Evolutionary conservation across 2,329 filamentous ascomycete genomes (phyloP), one percentile per base, ranked within the genome.

Genomic region (Exophiala mesophila): DNA sequence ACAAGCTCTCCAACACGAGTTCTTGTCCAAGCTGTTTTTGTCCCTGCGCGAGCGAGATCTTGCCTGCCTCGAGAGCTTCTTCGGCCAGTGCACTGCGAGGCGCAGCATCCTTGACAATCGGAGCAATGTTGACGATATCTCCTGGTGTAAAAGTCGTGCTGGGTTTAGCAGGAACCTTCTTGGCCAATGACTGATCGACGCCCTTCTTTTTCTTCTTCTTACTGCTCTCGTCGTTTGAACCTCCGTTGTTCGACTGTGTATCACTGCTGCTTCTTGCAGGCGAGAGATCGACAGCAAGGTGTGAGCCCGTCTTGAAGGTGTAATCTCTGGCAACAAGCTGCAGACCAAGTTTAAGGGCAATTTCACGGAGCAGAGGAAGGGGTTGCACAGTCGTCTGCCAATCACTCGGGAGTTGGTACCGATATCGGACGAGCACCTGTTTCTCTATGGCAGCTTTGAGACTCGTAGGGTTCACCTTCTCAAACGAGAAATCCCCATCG

Each of bases 11-110:
- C n/a, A 97, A 72, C 20, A 98, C 77, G 43, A 98, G 77, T 65
- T 98, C 92, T 66, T 96, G 89, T 29, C 92, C 92, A 33, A 98
- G 79, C 67, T 96, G 92, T 69, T 86, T 90, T 71, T 98, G 88
- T 62, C 87, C 84, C 63, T 97, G 90, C 57, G 92, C 80, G 48
- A 98, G 82, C n/a, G 90, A 96, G 60, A 98, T 90, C 39, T 89
- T 86, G 17, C 92, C 92, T 44, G 90, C 92, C 65, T 98, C 92
- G 31, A 98, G 74, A 10, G 92, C 90, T 68, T 98, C 92, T 64
- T 98, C 92, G 0, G 92, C 90, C 48, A 98, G 76, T 18, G 87
- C 74, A 62, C 89, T 96, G 66, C 87, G 84, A 28, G 90, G 92
- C 47, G 85, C 83, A 3, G 92, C 92, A 62, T 98, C 89, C 73